A percentile compares a stretch with the other conserved stretches of the same genome.
These are phyloP conservation scores for Xylaria sp. DNA, from an alignment of 2,329 filamentous ascomycete genomes.

Conservation along the genomic window DNA sequence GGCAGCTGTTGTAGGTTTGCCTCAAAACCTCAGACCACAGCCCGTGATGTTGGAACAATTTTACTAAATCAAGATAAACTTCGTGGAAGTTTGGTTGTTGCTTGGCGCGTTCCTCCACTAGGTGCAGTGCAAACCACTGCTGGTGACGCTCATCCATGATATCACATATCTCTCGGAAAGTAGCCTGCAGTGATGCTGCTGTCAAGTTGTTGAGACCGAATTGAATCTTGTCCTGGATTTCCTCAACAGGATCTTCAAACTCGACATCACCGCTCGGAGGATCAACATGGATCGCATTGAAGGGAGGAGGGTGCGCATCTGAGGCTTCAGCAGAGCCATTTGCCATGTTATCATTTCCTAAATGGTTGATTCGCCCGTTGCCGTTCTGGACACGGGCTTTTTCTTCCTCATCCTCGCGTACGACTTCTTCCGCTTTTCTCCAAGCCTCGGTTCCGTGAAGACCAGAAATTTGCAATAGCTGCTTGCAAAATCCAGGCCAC, in stretches of 20 bases:
- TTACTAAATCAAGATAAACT: slow-evolving; percentile 88
- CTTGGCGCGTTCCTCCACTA: slow-evolving; percentile 95
- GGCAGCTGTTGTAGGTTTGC: slow-evolving; percentile 87
- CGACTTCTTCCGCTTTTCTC: slow-evolving; percentile 80
- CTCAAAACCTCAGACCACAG: slow-evolving; percentile 90
- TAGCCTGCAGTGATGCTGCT: slow-evolving; percentile 82
- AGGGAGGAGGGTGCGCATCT: slow-evolving; percentile 72
- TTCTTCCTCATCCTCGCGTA: slow-evolving; percentile 71
- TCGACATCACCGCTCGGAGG: slow-evolving; percentile 65
- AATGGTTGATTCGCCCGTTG: slow-evolving; percentile 43
- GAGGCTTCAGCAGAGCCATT: slow-evolving; percentile 76
- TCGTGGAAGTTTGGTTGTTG: slow-evolving; percentile 96
- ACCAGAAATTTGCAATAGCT: slow-evolving; percentile 80
- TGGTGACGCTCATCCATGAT: slow-evolving; percentile 81
- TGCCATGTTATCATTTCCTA: slow-evolving; percentile 58
- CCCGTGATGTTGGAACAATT: slow-evolving; percentile 76
- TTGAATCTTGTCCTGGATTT: slow-evolving; percentile 89
- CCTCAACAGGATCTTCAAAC: slow-evolving; percentile 83
- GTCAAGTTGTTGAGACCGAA: slow-evolving; percentile 98
- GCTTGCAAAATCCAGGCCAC: slow-evolving; percentile 93
- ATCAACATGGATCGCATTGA: slow-evolving; percentile 79
- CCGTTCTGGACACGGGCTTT: slow-evolving; percentile 62
- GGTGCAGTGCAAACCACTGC: slow-evolving; percentile 94
- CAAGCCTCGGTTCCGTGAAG: slow-evolving; percentile 85
- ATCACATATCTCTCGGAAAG: slow-evolving; percentile 80